Base-by-base conservation (phyloP, 1,139 yeast genomes). In the Nakaseomyces bracarensis region DNA sequence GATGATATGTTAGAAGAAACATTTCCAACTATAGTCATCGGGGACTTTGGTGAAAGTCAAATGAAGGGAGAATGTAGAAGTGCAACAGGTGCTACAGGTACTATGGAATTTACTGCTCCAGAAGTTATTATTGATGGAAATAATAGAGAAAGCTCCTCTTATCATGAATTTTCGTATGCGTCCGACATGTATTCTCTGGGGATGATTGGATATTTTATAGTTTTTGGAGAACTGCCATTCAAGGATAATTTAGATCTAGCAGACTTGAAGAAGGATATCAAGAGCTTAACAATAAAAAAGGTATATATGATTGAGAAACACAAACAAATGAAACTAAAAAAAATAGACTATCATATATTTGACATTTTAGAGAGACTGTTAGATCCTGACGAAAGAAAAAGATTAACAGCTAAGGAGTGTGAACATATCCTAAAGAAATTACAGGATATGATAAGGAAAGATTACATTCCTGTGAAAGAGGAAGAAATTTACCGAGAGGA, bases 21-120 rank as follows among this genome's bases (percentile, higher is more conserved):
- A 2, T 50, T 52, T 18, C 95, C 95, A 0, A 74, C 72, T 18
- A 75, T 84, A 0, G 68, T 85, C 15, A 91, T 87, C 9, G 81
- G 94, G 29, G 96, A 87, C 63, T 82, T 87, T 60, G 96, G 96
- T 2, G 96, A 87, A 59, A 85, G 94, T 3, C 85, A 83, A 49
- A 68, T 82, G 50, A 79, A 80, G 38, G 86, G 83, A 1, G 69
- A 71, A 20, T 57, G 58, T 38, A 61, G 84, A 42, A 58, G 65
- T 6, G 79, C 79, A 1, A 74, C 82, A 8, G 96, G 96, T 0
- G 75, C 79, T 38, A 86, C 96, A 0, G 96, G 96, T 0, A 86
- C 96, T 0, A 58, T 85, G 19, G 96, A 85, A 56, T 86, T 79
- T 53, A 79, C 89, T 22, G 95, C 95, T 0, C 96, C 95, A 0